These are phyloP conservation scores for Colletotrichum incanum DNA, from an alignment of 2,329 filamentous ascomycete species.

Conservation along the genomic window DNA sequence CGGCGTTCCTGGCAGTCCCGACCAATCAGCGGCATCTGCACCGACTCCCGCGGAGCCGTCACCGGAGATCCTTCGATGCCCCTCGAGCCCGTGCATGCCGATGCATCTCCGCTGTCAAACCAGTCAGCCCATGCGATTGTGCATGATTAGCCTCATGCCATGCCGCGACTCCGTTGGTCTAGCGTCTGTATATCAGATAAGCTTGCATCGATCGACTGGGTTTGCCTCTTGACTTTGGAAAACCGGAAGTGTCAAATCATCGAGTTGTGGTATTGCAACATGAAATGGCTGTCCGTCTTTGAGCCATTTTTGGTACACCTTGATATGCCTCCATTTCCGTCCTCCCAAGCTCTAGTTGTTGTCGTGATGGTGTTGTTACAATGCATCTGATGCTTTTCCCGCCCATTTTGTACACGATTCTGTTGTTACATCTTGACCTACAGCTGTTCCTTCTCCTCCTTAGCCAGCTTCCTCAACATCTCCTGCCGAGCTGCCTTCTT, in stretches of 20 bases:
- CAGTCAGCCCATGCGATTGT: not conserved
- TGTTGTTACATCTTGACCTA: conserved; percentile 21
- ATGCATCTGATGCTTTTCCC: conserved; percentile 23
- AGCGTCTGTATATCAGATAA: conserved; percentile 9
- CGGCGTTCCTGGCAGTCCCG: conserved; percentile 20
- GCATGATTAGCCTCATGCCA: not conserved
- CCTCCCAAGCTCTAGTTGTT: conserved; percentile 7
- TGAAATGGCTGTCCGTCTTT: not conserved
- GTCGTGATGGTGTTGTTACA: conserved; percentile 32
- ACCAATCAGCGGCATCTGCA: conserved; percentile 42
- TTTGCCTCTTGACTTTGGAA: not conserved
- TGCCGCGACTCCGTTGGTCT: not conserved
- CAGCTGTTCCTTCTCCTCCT: conserved; percentile 49
- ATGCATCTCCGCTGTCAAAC: conserved; percentile 30
- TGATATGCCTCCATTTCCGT: conserved; percentile 19
- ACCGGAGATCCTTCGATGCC: conserved; percentile 38
- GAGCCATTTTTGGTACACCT: conserved; percentile 8
- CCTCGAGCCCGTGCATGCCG: not conserved
- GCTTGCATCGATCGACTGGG: not conserved
- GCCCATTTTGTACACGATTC: conserved; percentile 27
- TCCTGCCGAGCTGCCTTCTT: conserved; percentile 56
- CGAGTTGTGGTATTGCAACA: conserved; percentile 33
- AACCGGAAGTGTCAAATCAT: conserved; percentile 4
- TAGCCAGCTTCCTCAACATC: conserved; percentile 58
- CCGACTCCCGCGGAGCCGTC: conserved; percentile 43